Evolutionary conservation across 176 grass and related monocot genomes (phyloP).

Genomic region (Oryza punctata): DNA sequence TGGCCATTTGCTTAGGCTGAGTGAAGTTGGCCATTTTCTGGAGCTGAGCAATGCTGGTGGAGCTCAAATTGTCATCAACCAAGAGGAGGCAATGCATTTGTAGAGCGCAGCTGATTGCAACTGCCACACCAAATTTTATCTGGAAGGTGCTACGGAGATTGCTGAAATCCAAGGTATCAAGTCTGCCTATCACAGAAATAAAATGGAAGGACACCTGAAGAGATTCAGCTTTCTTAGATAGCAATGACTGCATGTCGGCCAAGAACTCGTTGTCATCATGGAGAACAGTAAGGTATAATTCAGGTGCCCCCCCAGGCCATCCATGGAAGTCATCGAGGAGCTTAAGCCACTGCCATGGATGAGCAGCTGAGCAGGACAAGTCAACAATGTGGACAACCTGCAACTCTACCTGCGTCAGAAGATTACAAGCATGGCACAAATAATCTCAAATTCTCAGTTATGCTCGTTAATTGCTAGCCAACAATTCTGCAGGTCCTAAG

Average conservation of each 20-base stretch:
- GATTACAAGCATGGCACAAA: background rate
- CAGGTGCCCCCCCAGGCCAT: conserved; percentile 31
- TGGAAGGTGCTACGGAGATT: conserved; percentile 41
- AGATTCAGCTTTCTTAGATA: conserved; percentile 40
- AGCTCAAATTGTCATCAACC: conserved; percentile 28
- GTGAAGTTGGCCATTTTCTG: conserved; percentile 23
- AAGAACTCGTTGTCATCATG: conserved; percentile 41
- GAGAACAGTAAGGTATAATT: conserved; percentile 47
- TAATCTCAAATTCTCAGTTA: background rate
- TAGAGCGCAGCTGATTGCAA: conserved; percentile 36
- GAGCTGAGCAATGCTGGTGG: conserved; percentile 19
- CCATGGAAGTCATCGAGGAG: conserved; percentile 43
- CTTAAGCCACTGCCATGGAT: conserved; percentile 51
- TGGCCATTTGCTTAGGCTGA: conserved; percentile 29
- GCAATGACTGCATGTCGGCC: conserved; percentile 11
- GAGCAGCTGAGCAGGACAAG: conserved; percentile 47
- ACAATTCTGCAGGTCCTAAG: background rate
- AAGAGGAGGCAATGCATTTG: conserved; percentile 40
- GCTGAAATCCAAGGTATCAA: conserved; percentile 49
- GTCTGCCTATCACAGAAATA: conserved; percentile 32
- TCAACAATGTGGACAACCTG: conserved; percentile 59
- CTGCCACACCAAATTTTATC: conserved; percentile 34
- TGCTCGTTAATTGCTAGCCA: background rate
- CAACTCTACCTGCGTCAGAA: conserved; percentile 8
- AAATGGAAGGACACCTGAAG: conserved; percentile 46